Conservation (phyloP, 116 monocot genomes). For the Thalassia testudinum region DNA sequence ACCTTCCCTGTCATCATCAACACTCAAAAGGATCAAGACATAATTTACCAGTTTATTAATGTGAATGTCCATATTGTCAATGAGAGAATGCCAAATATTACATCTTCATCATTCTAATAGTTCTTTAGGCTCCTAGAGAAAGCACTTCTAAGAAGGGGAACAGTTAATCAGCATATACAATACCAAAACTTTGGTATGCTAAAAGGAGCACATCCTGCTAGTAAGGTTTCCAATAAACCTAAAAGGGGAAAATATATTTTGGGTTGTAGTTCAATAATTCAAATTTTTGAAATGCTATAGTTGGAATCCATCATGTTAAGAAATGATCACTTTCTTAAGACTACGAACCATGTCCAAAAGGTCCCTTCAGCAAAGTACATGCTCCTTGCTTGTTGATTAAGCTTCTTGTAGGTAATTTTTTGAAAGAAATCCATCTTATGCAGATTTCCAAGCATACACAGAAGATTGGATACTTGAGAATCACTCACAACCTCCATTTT, state of each 20-base stretch:
- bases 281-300: no score
- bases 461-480: no score
- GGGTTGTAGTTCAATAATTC: no score
- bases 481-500: no score
- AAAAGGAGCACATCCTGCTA: slow-evolving; percentile 17
- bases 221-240: slow-evolving; percentile 8
- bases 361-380: no score
- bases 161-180: slow-evolving; percentile 35
- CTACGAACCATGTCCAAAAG: no score
- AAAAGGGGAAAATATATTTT: not conserved
- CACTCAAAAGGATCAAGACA: slow-evolving; percentile 15
- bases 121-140: slow-evolving; percentile 18
- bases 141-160: slow-evolving; percentile 21
- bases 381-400: no score
- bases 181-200: slow-evolving; percentile 36
- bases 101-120: slow-evolving; percentile 18
- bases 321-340: no score
- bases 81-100: slow-evolving; percentile 26
- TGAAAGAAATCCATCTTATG: no score
- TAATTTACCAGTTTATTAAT: slow-evolving; percentile 21
- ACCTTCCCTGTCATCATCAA: slow-evolving; percentile 40
- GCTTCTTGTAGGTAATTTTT: no score
- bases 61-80: slow-evolving; percentile 37
- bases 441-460: no score
- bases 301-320: no score